These are phyloP conservation scores for Cercospora janseana DNA, from an alignment of 2,329 filamentous ascomycete species.

Conservation along the genomic window DNA sequence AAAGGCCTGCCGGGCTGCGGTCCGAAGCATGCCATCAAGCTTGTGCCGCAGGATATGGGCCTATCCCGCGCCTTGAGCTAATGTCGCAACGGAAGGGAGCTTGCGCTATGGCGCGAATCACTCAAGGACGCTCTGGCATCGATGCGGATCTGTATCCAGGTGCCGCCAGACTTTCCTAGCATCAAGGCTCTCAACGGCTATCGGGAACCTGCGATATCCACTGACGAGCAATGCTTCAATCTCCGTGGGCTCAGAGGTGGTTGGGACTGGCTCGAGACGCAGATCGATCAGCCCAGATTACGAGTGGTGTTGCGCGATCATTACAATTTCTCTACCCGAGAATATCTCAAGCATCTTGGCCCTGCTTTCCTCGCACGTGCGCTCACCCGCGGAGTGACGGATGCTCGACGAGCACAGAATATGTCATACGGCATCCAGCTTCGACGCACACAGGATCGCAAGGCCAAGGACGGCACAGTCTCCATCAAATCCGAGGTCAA, in stretches of 20 bases:
- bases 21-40: constrained; percentile 31
- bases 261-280: constrained; percentile 31
- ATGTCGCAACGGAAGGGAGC: constrained; percentile 24
- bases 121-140: neutral
- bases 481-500: constrained; percentile 29
- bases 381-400: constrained; percentile 17
- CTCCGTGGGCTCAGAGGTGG: constrained; percentile 34
- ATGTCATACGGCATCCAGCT: constrained; percentile 36
- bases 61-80: constrained; percentile 37
- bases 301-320: constrained; percentile 36
- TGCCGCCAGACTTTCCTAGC: constrained; percentile 32
- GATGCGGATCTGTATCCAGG: neutral
- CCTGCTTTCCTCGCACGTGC: constrained; percentile 39
- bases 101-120: constrained; percentile 26
- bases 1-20: constrained; percentile 42
- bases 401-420: constrained; percentile 26
- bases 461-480: constrained; percentile 25
- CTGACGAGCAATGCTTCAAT: constrained; percentile 33
- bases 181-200: constrained; percentile 40
- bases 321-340: constrained; percentile 42
- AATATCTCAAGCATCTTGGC: constrained; percentile 42
- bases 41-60: constrained; percentile 35
- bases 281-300: constrained; percentile 39
- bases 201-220: constrained; percentile 39
- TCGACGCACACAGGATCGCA: constrained; percentile 32